phyloP scores from a whole-genome alignment of 2,329 filamentous ascomycete species.

The Aspergillus uvarum region DNA sequence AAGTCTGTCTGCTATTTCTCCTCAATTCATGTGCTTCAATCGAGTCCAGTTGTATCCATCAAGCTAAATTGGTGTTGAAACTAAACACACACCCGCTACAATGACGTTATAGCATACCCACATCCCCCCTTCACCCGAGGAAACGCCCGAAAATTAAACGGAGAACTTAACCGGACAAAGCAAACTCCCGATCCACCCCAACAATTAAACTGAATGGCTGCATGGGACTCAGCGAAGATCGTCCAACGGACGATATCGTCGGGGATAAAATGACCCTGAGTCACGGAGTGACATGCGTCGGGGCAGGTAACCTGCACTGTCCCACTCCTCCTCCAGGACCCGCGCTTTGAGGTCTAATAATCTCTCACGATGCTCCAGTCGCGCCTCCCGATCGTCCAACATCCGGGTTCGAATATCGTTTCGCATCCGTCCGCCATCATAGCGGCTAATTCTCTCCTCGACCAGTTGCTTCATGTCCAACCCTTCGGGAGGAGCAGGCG shows the following conservation, averaged over 20 bases:
- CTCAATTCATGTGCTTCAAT: no score
- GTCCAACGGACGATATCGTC: conserved; percentile 15
- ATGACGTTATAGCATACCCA: conserved; percentile 11
- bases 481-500: conserved; percentile 14
- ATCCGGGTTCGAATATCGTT: conserved; percentile 30
- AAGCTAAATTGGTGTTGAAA: background rate
- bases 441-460: conserved; percentile 4
- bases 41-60: background rate
- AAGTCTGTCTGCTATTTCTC: background rate
- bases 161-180: conserved; percentile 7
- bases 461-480: conserved; percentile 12
- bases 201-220: background rate
- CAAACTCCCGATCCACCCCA: background rate
- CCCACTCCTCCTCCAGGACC: conserved; percentile 22
- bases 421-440: conserved; percentile 12
- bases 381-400: conserved; percentile 29
- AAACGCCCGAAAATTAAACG: conserved; percentile 10
- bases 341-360: conserved; percentile 21
- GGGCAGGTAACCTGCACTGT: conserved; percentile 12
- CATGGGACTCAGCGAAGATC: conserved; percentile 5
- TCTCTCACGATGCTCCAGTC: conserved; percentile 26
- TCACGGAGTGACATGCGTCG: conserved; percentile 21
- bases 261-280: conserved; percentile 14
- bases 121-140: conserved; percentile 7
- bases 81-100: background rate